Evolutionary conservation across 345 rosid genomes (phyloP).

Genomic region (Mallotus nudiflorus): DNA sequence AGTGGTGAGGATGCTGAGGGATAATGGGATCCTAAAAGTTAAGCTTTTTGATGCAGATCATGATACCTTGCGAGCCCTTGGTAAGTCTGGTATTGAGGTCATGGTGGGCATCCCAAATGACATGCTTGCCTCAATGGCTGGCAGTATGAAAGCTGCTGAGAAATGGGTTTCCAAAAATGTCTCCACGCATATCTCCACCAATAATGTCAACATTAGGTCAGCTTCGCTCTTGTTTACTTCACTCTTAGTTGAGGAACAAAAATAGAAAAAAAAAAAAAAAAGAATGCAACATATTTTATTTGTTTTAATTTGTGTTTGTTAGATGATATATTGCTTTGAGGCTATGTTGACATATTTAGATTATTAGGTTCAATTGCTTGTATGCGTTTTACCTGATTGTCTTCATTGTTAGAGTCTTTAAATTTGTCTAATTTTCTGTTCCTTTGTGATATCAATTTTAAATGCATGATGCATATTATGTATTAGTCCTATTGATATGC

Average conservation of each 20-base stretch:
- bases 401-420: too few relatives aligned
- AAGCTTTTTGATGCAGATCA: constrained; percentile 94
- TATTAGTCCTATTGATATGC: neutral
- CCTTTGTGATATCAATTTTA: neutral
- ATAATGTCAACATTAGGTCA: constrained; percentile 81
- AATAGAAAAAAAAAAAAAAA: too few relatives aligned
- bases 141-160: constrained; percentile 75
- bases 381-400: neutral
- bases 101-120: constrained; percentile 99
- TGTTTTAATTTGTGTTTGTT: too few relatives aligned
- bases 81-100: constrained; percentile 74
- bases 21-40: constrained; percentile 74
- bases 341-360: too few relatives aligned
- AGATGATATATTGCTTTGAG: too few relatives aligned
- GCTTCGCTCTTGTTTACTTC: too few relatives aligned
- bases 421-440: too few relatives aligned
- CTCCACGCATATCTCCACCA: constrained; percentile 53
- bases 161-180: constrained; percentile 92
- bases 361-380: neutral
- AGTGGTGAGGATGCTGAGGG: constrained; percentile 63
- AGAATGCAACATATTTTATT: too few relatives aligned
- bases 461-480: neutral
- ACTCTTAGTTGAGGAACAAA: too few relatives aligned
- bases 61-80: constrained; percentile 62
- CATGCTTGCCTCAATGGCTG: constrained; percentile 66